These are phyloP conservation scores for Kuraishia floccosa DNA, from an alignment of 805 yeast genomes.

Conservation along the genomic window DNA sequence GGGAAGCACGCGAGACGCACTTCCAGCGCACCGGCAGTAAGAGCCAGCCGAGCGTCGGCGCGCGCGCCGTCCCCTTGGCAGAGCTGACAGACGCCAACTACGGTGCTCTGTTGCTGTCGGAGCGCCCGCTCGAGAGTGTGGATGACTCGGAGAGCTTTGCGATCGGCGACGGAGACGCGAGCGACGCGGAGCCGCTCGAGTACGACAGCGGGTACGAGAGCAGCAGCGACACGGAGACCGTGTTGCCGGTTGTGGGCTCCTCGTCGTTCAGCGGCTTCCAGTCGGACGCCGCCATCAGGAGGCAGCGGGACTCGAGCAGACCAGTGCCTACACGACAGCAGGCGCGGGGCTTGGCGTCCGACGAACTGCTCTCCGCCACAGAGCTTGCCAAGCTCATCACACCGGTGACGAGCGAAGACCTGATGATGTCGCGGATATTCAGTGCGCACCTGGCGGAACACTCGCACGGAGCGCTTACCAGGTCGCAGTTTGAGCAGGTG, in stretches of 20 bases:
- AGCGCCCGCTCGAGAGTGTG: background rate
- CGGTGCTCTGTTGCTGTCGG: background rate
- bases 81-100: background rate
- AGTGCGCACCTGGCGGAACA: conserved; percentile 4
- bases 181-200: conserved; percentile 3
- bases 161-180: conserved; percentile 3
- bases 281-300: too few species aligned
- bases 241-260: too few species aligned
- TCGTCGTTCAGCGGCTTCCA: too few species aligned
- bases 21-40: too few species aligned
- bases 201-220: conserved; percentile 2
- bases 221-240: conserved; percentile 1
- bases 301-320: too few species aligned
- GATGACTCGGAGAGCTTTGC: conserved; percentile 1
- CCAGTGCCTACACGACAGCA: too few species aligned
- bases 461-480: conserved; percentile 8
- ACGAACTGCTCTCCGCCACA: conserved; percentile 5
- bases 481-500: conserved; percentile 14
- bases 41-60: too few species aligned
- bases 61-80: too few species aligned
- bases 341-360: conserved; percentile 4
- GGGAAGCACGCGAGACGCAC: background rate
- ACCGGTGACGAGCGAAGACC: conserved; percentile 2
- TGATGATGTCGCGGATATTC: conserved; percentile 4
- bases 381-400: conserved; percentile 5